Conservation (phyloP, 768 basidiomycete genomes). For the Podaxis sp. region DNA sequence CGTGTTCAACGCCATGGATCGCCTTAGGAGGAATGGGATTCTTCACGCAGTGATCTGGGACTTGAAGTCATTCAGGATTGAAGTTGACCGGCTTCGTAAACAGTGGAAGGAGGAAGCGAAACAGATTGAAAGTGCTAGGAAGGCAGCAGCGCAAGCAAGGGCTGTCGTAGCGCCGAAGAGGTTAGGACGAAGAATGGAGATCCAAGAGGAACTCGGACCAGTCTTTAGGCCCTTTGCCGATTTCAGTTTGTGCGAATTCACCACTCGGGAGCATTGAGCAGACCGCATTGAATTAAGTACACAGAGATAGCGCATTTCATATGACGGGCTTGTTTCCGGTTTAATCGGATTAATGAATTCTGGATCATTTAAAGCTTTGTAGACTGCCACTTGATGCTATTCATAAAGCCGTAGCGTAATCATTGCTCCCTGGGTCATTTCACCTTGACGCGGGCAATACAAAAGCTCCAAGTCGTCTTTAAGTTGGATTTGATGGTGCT, state of each 20-base stretch:
- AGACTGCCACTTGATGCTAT: no score
- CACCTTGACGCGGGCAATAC: no score
- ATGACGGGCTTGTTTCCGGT: no score
- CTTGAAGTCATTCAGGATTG: neutral
- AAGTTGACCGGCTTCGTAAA: neutral
- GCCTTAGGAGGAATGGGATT: neutral
- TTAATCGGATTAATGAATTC: no score
- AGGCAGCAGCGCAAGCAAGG: neutral
- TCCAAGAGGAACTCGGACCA: neutral
- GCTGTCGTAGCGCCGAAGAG: neutral
- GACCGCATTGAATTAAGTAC: no score
- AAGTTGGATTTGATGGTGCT: no score
- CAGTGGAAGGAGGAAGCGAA: neutral
- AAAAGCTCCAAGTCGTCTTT: no score
- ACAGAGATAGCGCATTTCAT: no score
- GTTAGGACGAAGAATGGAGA: neutral
- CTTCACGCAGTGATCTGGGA: neutral
- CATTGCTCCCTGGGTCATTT: no score
- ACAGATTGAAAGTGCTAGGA: neutral
- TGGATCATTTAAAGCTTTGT: no score
- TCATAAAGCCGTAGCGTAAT: no score
- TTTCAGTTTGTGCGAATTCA: neutral
- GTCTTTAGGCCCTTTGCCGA: neutral
- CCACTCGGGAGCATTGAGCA: neutral
- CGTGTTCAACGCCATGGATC: slow-evolving; percentile 3